These are phyloP conservation scores for Vachellia collinsii DNA, from an alignment of 306 rosid genomes.

Conservation along the genomic window DNA sequence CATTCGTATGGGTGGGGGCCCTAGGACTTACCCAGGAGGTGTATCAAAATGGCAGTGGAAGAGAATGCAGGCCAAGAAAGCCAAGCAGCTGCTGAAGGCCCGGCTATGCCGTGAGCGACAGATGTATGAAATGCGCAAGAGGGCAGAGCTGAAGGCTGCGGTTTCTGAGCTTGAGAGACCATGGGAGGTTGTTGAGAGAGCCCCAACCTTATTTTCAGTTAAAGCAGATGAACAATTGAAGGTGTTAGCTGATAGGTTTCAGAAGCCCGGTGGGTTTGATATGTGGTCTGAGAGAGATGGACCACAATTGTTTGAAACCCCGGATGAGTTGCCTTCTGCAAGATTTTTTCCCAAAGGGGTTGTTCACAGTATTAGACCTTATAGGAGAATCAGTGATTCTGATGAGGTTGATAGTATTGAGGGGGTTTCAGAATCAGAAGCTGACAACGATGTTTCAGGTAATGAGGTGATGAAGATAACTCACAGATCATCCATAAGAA, in stretches of 20 bases:
- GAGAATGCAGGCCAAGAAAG: constrained; percentile 89
- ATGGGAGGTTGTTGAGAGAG: constrained; percentile 82
- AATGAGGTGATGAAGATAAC: constrained; percentile 26
- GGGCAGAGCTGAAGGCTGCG: constrained; percentile 89
- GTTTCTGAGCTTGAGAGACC: constrained; percentile 91
- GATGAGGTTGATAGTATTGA: constrained; percentile 39
- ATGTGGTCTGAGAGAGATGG: constrained; percentile 86
- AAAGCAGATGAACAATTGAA: constrained; percentile 86
- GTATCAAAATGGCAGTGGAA: constrained; percentile 99
- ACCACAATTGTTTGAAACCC: constrained; percentile 73
- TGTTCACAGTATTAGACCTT: constrained; percentile 84
- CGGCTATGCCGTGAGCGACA: constrained; percentile 82
- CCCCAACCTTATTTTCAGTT: constrained; percentile 74
- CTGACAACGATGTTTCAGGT: constrained; percentile 11
- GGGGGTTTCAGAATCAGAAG: constrained; percentile 31
- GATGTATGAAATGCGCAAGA: constrained; percentile 94
- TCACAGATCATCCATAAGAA: constrained; percentile 28
- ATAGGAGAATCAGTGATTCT: constrained; percentile 49
- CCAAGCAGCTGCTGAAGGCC: constrained; percentile 88
- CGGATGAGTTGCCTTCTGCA: constrained; percentile 83
- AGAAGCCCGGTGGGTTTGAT: constrained; percentile 88
- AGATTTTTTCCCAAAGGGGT: constrained; percentile 95
- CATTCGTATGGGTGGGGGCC: constrained; percentile 99
- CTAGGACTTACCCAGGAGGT: constrained; percentile 90
- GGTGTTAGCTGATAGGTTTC: constrained; percentile 92